These are phyloP conservation scores for Odontarrhena argentea DNA, from an alignment of 345 rosid species.

Conservation along the genomic window DNA sequence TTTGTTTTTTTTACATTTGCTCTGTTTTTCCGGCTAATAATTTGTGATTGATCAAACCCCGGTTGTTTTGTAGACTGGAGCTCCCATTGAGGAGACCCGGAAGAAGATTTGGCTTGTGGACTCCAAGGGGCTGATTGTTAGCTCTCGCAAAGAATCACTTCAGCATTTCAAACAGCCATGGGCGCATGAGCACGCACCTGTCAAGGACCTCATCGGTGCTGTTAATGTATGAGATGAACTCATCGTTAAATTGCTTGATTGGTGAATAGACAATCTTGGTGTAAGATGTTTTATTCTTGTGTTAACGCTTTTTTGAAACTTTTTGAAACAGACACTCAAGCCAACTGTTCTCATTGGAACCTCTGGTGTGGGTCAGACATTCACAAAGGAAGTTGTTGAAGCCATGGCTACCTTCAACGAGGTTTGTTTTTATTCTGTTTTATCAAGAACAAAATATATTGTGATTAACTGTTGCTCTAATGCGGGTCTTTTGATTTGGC, in stretches of 20 bases:
- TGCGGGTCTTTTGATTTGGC: conserved; percentile 21
- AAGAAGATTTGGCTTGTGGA: conserved; percentile 98
- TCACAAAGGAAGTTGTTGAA: conserved; percentile 86
- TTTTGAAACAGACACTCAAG: conserved; percentile 68
- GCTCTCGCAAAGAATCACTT: conserved; percentile 77
- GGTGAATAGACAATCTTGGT: background rate
- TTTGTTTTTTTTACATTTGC: background rate
- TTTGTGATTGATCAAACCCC: conserved; percentile 29
- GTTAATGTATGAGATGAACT: conserved; percentile 57
- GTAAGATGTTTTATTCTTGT: conserved; percentile 3
- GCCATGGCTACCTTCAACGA: conserved; percentile 87
- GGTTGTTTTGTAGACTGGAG: conserved; percentile 54
- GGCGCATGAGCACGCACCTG: conserved; percentile 87
- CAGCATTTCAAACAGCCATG: conserved; percentile 96
- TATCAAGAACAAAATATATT: too few species aligned
- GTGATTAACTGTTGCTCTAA: conserved; percentile 5
- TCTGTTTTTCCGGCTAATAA: conserved; percentile 9
- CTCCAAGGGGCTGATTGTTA: conserved; percentile 93
- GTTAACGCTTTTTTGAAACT: conserved; percentile 12
- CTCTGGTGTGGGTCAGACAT: conserved; percentile 90
- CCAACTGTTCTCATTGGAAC: conserved; percentile 94
- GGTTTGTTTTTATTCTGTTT: too few species aligned
- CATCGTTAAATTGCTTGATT: conserved; percentile 16
- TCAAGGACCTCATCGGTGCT: conserved; percentile 67
- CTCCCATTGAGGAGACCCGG: conserved; percentile 71